Percentiles rank a stretch among this genome's conserved stretches.
These are phyloP conservation scores for Boeremia exigua DNA, from an alignment of 2,329 filamentous ascomycete genomes.

Conservation along the genomic window DNA sequence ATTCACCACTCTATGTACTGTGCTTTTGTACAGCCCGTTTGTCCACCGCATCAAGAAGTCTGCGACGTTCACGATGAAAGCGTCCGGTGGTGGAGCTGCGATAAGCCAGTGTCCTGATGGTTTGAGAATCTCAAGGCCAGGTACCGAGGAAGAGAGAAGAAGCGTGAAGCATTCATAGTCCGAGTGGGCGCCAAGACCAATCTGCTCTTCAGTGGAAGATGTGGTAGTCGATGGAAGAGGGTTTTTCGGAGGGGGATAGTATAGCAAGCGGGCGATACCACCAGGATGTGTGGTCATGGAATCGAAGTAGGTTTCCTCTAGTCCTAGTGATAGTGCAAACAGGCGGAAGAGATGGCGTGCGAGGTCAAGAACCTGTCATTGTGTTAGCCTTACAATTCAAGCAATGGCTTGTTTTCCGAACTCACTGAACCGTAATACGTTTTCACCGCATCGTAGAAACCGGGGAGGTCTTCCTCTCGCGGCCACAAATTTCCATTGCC, in stretches of 20 bases:
- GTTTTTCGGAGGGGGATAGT: constrained; percentile 45
- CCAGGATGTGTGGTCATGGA: constrained; percentile 50
- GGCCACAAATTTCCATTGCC: constrained; percentile 51
- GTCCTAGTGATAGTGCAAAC: constrained; percentile 48
- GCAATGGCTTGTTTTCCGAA: background rate
- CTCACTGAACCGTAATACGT: constrained; percentile 48
- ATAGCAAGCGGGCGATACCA: constrained; percentile 49
- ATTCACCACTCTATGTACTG: constrained; percentile 58
- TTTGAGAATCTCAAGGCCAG: constrained; percentile 44
- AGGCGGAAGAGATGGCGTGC: constrained; percentile 51
- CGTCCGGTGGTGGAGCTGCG: constrained; percentile 49
- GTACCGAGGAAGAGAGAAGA: constrained; percentile 35
- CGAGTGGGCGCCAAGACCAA: constrained; percentile 49
- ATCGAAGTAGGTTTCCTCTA: constrained; percentile 51
- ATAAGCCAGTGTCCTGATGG: constrained; percentile 40
- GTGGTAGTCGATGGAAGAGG: constrained; percentile 4
- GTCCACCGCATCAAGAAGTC: constrained; percentile 60
- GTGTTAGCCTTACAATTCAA: background rate
- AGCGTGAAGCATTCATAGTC: constrained; percentile 47
- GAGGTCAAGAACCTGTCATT: constrained; percentile 41
- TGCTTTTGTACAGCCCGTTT: constrained; percentile 58
- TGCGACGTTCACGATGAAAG: constrained; percentile 61
- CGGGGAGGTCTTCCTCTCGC: constrained; percentile 46
- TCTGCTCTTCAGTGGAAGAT: constrained; percentile 27
- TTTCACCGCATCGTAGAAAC: constrained; percentile 47